phyloP scores from a whole-genome alignment of 306 rosid genomes.

The Cotoneaster glaucophyllus region DNA sequence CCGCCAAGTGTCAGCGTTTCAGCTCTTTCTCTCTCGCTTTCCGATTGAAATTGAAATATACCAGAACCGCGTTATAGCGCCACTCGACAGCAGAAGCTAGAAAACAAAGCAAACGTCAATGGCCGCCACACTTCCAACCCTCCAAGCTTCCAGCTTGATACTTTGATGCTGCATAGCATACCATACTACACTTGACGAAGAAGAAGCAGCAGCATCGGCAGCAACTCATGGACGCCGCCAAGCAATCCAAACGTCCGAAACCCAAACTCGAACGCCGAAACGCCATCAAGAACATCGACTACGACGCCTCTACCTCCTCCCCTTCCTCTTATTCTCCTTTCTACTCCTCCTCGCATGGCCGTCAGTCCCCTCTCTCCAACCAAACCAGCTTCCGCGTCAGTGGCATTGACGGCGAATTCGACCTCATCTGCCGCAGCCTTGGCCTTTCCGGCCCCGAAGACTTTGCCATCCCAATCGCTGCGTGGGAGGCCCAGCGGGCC shows the following conservation, averaged over 20 bases:
- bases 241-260: conserved; percentile 2
- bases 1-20: not conserved
- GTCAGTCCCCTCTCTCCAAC: not conserved
- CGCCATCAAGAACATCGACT: conserved; percentile 40
- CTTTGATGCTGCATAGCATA: not conserved
- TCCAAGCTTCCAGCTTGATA: not conserved
- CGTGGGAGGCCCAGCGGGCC: conserved; percentile 47
- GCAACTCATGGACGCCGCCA: conserved; percentile 32
- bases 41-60: not conserved
- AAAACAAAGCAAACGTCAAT: not conserved
- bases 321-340: not conserved
- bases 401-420: conserved; percentile 55
- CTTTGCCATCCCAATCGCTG: conserved; percentile 44
- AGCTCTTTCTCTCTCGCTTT: not conserved
- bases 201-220: not conserved
- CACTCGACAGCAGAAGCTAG: not conserved
- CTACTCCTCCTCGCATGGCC: not conserved
- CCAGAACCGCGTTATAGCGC: not conserved
- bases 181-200: not conserved
- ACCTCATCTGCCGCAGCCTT: conserved; percentile 35
- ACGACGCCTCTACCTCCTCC: conserved; percentile 17
- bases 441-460: conserved; percentile 66
- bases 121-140: not conserved
- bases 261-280: conserved; percentile 46
- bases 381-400: conserved; percentile 37